Base-by-base conservation (phyloP, 1,284 basidiomycete genomes). In the Peniophora sp. region DNA sequence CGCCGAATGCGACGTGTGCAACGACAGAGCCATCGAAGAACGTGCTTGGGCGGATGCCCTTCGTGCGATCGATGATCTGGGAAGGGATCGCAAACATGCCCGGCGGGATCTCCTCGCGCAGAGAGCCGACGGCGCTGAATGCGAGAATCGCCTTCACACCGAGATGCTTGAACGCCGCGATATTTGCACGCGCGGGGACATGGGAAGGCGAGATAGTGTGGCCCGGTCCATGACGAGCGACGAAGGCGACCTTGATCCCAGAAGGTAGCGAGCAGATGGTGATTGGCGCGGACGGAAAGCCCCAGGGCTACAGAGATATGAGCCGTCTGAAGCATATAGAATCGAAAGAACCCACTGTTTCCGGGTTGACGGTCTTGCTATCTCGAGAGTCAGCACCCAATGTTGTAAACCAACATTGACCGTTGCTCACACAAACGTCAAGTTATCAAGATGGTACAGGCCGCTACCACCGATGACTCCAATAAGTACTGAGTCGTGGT, bases 61-160 rank as follows among this genome's bases (percentile, higher is more conserved):
- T 98, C 18, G 96, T 98, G 48, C 96, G 81, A 68, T 99, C 95
- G 65, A 99, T 97, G 70, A 98, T 92, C 68, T 98, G 95, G 49
- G 79, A 76, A 0, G 96, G 95, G 45, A 99, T 81, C 49, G 85
- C 76, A 65, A 98, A 94, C 60, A 95, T 85, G 41, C 93, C 91
- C 0, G 92, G 92, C n/a, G 80, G 68, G 63, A 98, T 92, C 61
- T 97, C 93, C 68, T 99, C 96, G 44, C 92, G 78, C 41, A 99
- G 78, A n/a, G 90, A 94, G 35, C 96, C 96, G 42, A 99, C 96
- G 8, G 96, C 96, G 15, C 87, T 91, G 74, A 99, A 99, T 2
- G 95, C 93, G 54, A 98, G 75, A 61, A 99, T 83, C 39, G 85
- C 88, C 54, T 86, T 81, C 14, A 93, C 90, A 48, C 96, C 96